A percentile compares a stretch with the other conserved stretches of the same genome.
phyloP scores from a whole-genome alignment of 768 basidiomycete species.

The Cantharellus anzutake region DNA sequence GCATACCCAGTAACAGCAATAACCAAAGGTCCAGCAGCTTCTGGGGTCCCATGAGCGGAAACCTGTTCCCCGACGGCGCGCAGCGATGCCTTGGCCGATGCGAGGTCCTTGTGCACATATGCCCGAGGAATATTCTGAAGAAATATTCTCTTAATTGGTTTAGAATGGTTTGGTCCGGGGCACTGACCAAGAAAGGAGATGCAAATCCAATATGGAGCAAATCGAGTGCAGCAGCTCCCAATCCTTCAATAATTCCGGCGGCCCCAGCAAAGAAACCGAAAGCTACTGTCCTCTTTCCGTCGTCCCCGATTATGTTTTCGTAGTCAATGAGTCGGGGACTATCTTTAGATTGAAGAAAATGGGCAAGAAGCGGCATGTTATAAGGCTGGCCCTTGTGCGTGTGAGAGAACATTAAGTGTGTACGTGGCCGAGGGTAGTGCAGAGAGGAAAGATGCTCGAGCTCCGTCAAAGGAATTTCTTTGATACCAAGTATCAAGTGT shows the following conservation, averaged over 20 bases:
- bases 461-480: slow-evolving; percentile 57
- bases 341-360: slow-evolving; percentile 27
- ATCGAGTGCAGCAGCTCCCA: slow-evolving; percentile 57
- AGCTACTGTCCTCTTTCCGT: slow-evolving; percentile 62
- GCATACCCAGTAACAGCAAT: slow-evolving; percentile 67
- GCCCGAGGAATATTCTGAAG: slow-evolving; percentile 59
- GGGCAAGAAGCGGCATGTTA: slow-evolving; percentile 59
- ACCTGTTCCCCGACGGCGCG: slow-evolving; percentile 39
- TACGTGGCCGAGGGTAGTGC: slow-evolving; percentile 29
- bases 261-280: slow-evolving; percentile 92
- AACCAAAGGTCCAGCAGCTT: slow-evolving; percentile 53
- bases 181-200: slow-evolving; percentile 61
- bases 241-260: slow-evolving; percentile 67
- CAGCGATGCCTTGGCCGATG: slow-evolving; percentile 33
- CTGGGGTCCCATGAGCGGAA: slow-evolving; percentile 34
- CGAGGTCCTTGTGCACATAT: slow-evolving; percentile 45
- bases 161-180: neutral
- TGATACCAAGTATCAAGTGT: slow-evolving; percentile 73
- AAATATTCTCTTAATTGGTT: neutral
- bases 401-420: slow-evolving; percentile 84
- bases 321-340: slow-evolving; percentile 50
- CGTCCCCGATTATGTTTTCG: slow-evolving; percentile 46
- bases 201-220: slow-evolving; percentile 63
- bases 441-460: slow-evolving; percentile 27
- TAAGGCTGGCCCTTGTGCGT: slow-evolving; percentile 70